These are phyloP conservation scores for Podosphaera leucotricha DNA, from an alignment of 2,329 filamentous ascomycete species.

Conservation along the genomic window DNA sequence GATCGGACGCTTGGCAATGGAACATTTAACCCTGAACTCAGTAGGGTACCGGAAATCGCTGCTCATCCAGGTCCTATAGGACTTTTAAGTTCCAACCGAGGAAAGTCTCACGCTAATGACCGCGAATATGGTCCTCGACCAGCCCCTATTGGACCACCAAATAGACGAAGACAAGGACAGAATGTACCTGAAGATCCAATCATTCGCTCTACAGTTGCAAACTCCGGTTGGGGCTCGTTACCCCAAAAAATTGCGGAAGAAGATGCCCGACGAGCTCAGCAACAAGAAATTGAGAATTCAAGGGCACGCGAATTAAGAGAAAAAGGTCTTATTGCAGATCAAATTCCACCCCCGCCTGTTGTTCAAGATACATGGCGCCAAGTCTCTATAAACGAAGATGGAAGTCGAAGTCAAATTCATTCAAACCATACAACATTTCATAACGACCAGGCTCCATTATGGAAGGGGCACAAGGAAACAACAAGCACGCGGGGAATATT, in stretches of 20 bases:
- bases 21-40: conserved; percentile 43
- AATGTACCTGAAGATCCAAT: conserved; percentile 3
- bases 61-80: conserved; percentile 16
- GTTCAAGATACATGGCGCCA: conserved; percentile 15
- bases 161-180: conserved; percentile 6
- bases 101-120: conserved; percentile 10
- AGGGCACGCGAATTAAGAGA: conserved; percentile 9
- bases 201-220: conserved; percentile 6
- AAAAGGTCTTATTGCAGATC: conserved; percentile 5
- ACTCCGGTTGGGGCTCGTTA: conserved; percentile 11
- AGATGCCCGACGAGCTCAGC: conserved; percentile 6
- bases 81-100: conserved; percentile 12
- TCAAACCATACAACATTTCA: conserved; percentile 7
- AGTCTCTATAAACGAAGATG: conserved; percentile 13
- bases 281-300: conserved; percentile 9
- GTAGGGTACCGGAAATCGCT: conserved; percentile 17
- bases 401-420: conserved; percentile 10
- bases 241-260: conserved; percentile 11
- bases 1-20: conserved; percentile 55
- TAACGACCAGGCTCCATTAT: conserved; percentile 5
- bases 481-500: conserved; percentile 3
- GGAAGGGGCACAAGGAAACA: conserved; percentile 5
- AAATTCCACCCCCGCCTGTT: conserved; percentile 6
- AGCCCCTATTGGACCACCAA: conserved; percentile 15
- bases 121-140: conserved; percentile 13